These are phyloP conservation scores for Pseudoturritis turrita DNA, from an alignment of 345 rosid genomes.

Conservation along the genomic window DNA sequence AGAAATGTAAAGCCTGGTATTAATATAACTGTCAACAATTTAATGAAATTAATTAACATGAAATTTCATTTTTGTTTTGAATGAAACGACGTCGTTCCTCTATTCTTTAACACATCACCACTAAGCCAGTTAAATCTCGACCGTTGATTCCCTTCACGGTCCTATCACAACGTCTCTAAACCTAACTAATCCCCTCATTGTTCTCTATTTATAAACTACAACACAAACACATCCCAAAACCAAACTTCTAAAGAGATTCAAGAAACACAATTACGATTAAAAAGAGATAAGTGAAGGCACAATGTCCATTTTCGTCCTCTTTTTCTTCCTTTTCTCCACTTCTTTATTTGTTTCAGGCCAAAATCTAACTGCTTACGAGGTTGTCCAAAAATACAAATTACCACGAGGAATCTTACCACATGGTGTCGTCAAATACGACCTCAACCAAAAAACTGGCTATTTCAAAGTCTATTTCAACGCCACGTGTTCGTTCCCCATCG, in stretches of 20 bases:
- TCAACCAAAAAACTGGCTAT: slow-evolving; percentile 44
- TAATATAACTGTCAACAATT: background rate
- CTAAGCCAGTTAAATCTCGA: background rate
- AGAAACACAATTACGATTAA: background rate
- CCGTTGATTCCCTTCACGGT: background rate
- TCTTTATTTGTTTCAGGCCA: background rate
- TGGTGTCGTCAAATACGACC: slow-evolving; percentile 50
- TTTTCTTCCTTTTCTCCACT: background rate
- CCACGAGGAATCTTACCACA: slow-evolving; percentile 61
- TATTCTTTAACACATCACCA: background rate
- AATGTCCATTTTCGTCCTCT: slow-evolving; percentile 1
- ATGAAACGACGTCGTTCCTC: background rate
- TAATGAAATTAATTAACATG: background rate
- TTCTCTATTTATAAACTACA: slow-evolving; percentile 6
- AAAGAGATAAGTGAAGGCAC: background rate
- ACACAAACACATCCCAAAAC: background rate
- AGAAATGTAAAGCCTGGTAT: slow-evolving; percentile 7
- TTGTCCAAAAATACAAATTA: slow-evolving; percentile 42
- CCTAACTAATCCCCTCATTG: background rate
- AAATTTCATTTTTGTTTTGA: background rate
- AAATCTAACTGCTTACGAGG: slow-evolving; percentile 39
- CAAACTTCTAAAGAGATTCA: background rate
- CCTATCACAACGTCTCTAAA: background rate
- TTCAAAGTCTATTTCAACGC: slow-evolving; percentile 38
- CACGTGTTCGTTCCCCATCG: slow-evolving; percentile 45